phyloP scores from a whole-genome alignment of 106 monocot species.

The Dioscorea dumetorum region DNA sequence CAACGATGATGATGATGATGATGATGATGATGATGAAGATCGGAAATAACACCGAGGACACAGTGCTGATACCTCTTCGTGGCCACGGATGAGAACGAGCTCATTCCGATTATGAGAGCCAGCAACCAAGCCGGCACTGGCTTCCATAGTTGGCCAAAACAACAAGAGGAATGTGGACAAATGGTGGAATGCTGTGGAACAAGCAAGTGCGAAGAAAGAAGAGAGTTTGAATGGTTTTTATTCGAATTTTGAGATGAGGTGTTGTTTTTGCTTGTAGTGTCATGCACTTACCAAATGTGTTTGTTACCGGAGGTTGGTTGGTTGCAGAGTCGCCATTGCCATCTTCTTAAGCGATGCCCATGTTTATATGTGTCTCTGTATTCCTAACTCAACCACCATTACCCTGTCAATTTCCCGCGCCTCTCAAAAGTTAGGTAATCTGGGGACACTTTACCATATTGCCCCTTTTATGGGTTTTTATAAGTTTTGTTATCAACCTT shows the following conservation, averaged over 20 bases:
- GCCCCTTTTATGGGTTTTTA: neutral
- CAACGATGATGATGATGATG: no score
- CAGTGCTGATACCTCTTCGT: constrained; percentile 64
- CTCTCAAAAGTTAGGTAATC: neutral
- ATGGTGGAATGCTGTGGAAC: neutral
- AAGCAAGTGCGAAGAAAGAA: neutral
- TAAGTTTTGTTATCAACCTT: no score
- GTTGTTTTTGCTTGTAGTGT: constrained; percentile 4
- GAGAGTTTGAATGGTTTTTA: constrained; percentile 17
- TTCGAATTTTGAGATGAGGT: constrained; percentile 10
- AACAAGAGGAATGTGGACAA: neutral
- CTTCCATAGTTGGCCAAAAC: constrained; percentile 40
- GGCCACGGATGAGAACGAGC: constrained; percentile 85
- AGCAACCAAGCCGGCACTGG: constrained; percentile 82
- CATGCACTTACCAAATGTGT: constrained; percentile 12
- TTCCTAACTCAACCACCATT: neutral
- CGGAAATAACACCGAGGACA: neutral
- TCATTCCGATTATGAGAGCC: constrained; percentile 96
- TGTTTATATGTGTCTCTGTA: neutral
- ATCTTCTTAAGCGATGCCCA: constrained; percentile 40
- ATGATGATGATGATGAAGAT: neutral
- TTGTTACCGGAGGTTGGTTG: constrained; percentile 35
- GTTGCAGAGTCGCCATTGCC: constrained; percentile 91
- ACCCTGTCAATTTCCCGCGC: neutral
- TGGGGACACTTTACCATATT: neutral